Base-by-base conservation (phyloP, 2,329 filamentous ascomycete genomes). In the Sporothrix curviconia region DNA sequence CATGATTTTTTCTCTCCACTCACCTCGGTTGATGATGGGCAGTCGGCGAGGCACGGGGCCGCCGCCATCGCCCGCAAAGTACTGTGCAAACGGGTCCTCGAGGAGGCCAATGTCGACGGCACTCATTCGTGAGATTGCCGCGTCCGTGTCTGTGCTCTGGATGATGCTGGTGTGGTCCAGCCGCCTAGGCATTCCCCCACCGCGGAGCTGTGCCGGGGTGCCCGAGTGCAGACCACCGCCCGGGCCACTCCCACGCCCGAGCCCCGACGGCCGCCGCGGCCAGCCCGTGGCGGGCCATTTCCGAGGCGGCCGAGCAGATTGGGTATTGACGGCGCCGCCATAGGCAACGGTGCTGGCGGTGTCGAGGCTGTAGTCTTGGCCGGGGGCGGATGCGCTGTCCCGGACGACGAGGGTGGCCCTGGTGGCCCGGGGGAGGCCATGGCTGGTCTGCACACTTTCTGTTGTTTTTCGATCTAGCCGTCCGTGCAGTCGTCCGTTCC, bases 1-100 rank as follows among this genome's bases (percentile, higher is more conserved):
- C n/a, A n/a, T n/a, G n/a, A n/a, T 4, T 22, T 3, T 28, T 24
- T 14, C 14, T 12, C 15, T 25, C 7, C 4, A 40, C 75, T 63
- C 71, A 90, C 92, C 92, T 82, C 92, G 79, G 68, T 99, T 97
- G 67, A 99, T 96, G 61, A 99, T 89, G 53, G 94, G 94, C 62
- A 95, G 79, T 58, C 92, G 80, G 62, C 88, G 81, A 12, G 82
- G 75, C 1, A 76, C 66, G 15, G 77, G 73, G 59, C 76, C 78
- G 44, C 72, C 72, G 46, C 71, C 72, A 14, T 65, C 55, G 60
- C 64, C 67, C 2, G 87, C 84, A 68, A 96, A 90, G 56, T 78
- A 78, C 55, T 74, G 74, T 2, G 91, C 90, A 72, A 87, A 97
- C 0, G 81, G 81, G 68, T 99, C 94, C 2, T 88, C 74, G 1